Base-by-base conservation (phyloP, 345 rosid genomes). In the Balakata baccata region DNA sequence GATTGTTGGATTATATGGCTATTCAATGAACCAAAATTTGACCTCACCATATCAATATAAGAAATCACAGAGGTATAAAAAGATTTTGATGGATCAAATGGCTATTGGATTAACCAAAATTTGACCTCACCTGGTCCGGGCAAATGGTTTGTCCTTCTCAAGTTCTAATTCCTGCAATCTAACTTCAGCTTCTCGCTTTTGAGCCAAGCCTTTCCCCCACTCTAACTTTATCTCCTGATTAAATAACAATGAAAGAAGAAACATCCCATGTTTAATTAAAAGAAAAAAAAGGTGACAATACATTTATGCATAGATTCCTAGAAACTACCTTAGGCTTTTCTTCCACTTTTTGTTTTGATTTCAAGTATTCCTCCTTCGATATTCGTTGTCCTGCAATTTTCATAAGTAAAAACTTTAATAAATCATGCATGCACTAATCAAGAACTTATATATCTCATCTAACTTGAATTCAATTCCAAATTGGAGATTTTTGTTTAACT, bases 181-280 rank as follows among this genome's bases (percentile, higher is more conserved):
- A 66, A 88, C 89, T 80, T 94, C 98, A 52, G 89, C 91, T 82
- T 90, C 93, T 38, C 93, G 85, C 85, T 90, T 94, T 78, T 94
- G 98, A 71, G 98, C 91, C 86, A 94, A 85, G 73, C 98, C 98
- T 82, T 94, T 87, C n/a, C 98, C 97, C 98, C 98, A 94, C 85
- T 94, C 98, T 81, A 92, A 77, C 61, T 88, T 87, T 73, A 77
- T 90, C 79, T 90, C 97, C 98, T 94, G 81, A 74, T 54, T 7
- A 14, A 49, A 63, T 11, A 69, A 71, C n/a, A 64, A 20, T n/a
- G 25, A 41, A 58, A 63, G 10, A 37, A 47, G 56, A 51, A 16
- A 17, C 6, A 10, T 46, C 51, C 47, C 37, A 45, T 13, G 59
- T 22, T 66, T 39, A 47, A 18, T 45, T 61, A 37, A 56, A 50